A percentile compares a stretch with the other conserved stretches of the same genome.
These are phyloP conservation scores for Neurospora sp. DNA, from an alignment of 495 filamentous ascomycete species.

Conservation along the genomic window DNA sequence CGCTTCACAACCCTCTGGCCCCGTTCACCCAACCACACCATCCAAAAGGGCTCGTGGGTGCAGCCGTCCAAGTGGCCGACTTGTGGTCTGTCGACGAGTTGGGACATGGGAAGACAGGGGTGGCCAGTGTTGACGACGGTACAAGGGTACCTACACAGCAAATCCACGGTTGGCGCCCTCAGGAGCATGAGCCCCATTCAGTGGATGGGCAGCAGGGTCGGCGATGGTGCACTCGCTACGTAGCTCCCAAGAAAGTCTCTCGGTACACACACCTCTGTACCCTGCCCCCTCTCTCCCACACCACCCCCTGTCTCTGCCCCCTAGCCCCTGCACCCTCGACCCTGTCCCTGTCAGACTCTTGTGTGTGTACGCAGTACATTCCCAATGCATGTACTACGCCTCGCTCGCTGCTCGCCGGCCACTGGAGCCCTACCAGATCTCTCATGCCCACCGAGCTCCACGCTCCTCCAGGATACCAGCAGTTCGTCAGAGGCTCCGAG, in stretches of 20 bases:
- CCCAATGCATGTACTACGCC: conserved; percentile 20
- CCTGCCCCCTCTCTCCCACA: neutral
- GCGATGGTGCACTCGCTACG: neutral
- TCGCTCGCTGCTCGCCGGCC: conserved; percentile 9
- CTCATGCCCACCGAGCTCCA: conserved; percentile 23
- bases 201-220: neutral
- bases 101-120: neutral
- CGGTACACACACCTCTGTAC: neutral
- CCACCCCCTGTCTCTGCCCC: neutral
- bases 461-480: conserved; percentile 12
- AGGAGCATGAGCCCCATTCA: neutral
- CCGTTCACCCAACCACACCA: neutral
- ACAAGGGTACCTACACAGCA: neutral
- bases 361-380: conserved; percentile 13
- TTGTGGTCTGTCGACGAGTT: neutral
- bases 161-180: neutral
- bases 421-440: conserved; percentile 20
- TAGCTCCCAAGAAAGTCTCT: neutral
- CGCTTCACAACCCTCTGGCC: neutral
- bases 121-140: neutral
- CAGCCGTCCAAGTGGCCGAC: neutral
- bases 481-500: conserved; percentile 7
- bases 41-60: neutral
- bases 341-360: conserved; percentile 5
- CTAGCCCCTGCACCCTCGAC: conserved; percentile 7